Evolutionary conservation across 306 rosid genomes (phyloP).

Genomic region (Casuarina glauca): DNA sequence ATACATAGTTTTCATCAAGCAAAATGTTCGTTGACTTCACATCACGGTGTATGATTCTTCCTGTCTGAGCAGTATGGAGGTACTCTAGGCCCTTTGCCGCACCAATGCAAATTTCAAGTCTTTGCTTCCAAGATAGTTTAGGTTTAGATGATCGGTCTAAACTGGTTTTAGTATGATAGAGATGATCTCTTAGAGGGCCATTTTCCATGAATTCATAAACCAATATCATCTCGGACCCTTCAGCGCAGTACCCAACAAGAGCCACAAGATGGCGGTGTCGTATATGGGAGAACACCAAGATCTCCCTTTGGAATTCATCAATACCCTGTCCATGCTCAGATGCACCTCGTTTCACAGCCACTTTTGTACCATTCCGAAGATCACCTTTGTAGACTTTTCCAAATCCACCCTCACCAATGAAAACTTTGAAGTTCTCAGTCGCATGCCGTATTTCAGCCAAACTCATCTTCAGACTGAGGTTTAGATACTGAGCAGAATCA

Average conservation of each 20-base stretch:
- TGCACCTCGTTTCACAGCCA: constrained; percentile 31
- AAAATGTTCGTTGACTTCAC: constrained; percentile 29
- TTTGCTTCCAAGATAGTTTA: constrained; percentile 21
- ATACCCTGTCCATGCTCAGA: constrained; percentile 12
- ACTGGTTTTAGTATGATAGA: not conserved
- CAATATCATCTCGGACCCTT: constrained; percentile 14
- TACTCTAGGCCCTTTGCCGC: constrained; percentile 24
- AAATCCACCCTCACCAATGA: constrained; percentile 29
- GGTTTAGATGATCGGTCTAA: not conserved
- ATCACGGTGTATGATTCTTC: constrained; percentile 20
- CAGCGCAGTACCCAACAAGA: constrained; percentile 16
- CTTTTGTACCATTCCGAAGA: not conserved
- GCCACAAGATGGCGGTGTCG: constrained; percentile 13
- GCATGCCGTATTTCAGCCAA: not conserved
- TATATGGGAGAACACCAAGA: constrained; percentile 10
- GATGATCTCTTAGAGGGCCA: constrained; percentile 17
- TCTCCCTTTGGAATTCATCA: constrained; percentile 18
- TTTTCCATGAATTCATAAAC: constrained; percentile 30
- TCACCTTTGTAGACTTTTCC: constrained; percentile 24
- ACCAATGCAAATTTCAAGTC: constrained; percentile 18
- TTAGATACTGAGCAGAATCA: constrained; percentile 28
- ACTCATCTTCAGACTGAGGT: constrained; percentile 40
- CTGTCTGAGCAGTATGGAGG: constrained; percentile 3
- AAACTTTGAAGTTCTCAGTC: constrained; percentile 2
- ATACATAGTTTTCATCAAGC: constrained; percentile 14